A percentile compares a stretch with the other conserved stretches of the same genome.
These are phyloP conservation scores for Cutaneotrichosporon cyanovorans DNA, from an alignment of 1,284 basidiomycete species.

Conservation along the genomic window DNA sequence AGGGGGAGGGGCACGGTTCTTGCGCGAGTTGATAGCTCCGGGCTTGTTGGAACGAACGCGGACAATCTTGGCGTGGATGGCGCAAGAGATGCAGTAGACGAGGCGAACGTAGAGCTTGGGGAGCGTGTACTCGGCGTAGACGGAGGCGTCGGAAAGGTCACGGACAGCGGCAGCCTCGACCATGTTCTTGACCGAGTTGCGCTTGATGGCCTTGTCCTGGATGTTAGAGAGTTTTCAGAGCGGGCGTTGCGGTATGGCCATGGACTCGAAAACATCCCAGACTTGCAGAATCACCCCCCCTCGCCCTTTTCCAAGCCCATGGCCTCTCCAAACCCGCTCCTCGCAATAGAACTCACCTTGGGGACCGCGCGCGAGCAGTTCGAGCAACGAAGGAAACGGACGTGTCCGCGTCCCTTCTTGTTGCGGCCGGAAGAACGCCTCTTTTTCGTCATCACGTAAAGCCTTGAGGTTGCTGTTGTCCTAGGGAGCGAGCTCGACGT, in stretches of 20 bases:
- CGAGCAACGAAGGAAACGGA: constrained; percentile 80
- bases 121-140: constrained; percentile 93
- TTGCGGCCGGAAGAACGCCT: constrained; percentile 97
- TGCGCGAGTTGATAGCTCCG: constrained; percentile 54
- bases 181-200: constrained; percentile 99
- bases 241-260: no score
- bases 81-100: constrained; percentile 97
- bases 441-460: constrained; percentile 80
- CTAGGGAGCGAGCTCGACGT: background rate
- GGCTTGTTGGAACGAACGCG: constrained; percentile 90
- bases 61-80: constrained; percentile 98
- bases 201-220: constrained; percentile 98
- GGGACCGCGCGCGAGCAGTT: constrained; percentile 89
- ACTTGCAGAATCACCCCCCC: no score
- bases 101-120: constrained; percentile 99
- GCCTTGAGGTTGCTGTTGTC: no score
- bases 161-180: constrained; percentile 96
- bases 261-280: no score
- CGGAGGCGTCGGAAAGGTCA: constrained; percentile 92
- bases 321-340: no score
- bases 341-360: constrained; percentile 55
- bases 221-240: constrained; percentile 8
- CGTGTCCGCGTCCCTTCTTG: constrained; percentile 98
- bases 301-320: no score
- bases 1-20: constrained; percentile 92